Evolutionary conservation across 768 basidiomycete genomes (phyloP).

Genomic region (Neoboletus subvelutipes): DNA sequence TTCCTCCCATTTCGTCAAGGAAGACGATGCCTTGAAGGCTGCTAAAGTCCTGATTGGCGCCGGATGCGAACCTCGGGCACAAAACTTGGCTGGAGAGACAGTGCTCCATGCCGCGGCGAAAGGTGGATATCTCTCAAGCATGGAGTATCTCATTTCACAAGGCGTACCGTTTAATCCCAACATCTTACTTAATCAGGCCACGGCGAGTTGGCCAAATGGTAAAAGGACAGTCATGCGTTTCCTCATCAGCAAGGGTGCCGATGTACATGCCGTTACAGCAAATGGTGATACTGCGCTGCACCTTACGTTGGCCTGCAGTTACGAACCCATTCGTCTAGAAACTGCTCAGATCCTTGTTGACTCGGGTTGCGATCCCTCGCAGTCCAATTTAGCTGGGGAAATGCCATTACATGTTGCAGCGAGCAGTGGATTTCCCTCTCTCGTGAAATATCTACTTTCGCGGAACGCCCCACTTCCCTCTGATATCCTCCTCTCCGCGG

Average conservation of each 20-base stretch:
- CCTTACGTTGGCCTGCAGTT: background rate
- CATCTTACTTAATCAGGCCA: background rate
- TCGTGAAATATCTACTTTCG: too few species aligned
- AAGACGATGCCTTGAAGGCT: background rate
- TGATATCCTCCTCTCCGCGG: background rate
- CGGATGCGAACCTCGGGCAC: background rate
- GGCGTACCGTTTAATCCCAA: background rate
- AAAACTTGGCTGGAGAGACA: background rate
- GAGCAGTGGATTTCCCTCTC: background rate
- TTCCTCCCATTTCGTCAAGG: background rate
- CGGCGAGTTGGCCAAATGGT: background rate
- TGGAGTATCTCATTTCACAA: slow-evolving; percentile 1
- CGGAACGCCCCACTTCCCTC: background rate
- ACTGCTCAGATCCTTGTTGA: background rate
- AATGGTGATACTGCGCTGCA: background rate
- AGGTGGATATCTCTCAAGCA: background rate
- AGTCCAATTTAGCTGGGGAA: background rate
- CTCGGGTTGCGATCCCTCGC: background rate
- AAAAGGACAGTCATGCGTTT: background rate
- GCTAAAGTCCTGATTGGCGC: background rate
- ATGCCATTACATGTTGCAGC: background rate
- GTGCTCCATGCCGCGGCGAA: background rate
- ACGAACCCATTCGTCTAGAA: background rate
- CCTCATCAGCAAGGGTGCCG: slow-evolving; percentile 1
- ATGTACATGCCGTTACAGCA: background rate